Evolutionary conservation across 345 rosid genomes (phyloP).

Genomic region (Boechera retrofracta): DNA sequence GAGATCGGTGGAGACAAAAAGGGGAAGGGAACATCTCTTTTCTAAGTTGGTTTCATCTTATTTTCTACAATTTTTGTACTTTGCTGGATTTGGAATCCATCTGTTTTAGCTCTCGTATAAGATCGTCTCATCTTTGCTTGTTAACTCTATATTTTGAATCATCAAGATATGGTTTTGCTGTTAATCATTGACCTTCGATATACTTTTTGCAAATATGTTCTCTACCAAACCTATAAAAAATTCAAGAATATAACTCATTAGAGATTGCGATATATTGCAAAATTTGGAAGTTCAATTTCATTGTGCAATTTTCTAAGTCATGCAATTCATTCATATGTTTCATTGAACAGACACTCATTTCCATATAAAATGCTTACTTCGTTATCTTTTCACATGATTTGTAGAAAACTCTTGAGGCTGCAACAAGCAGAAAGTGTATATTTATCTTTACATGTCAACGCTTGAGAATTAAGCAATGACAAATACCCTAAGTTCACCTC

Average conservation of each 20-base stretch:
- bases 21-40: constrained; percentile 73
- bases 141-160: constrained; percentile 27
- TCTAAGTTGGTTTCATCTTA: constrained; percentile 43
- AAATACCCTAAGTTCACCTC: constrained; percentile 84
- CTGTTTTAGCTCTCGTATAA: constrained; percentile 40
- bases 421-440: not conserved
- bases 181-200: not conserved
- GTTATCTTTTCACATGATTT: not conserved
- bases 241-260: not conserved
- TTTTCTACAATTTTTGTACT: constrained; percentile 30
- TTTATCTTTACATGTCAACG: not conserved
- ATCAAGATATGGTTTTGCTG: constrained; percentile 31
- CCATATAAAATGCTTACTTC: not conserved
- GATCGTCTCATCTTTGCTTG: constrained; percentile 31
- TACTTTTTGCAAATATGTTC: not conserved
- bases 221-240: too few species aligned
- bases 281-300: not conserved
- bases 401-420: constrained; percentile 10
- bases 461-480: constrained; percentile 51
- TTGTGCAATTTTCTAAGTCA: not conserved
- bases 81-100: constrained; percentile 29
- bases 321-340: not conserved
- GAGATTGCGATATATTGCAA: not conserved
- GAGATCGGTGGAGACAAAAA: constrained; percentile 79
- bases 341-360: not conserved